Base-by-base conservation (phyloP, 805 yeast species). In the Yarrowia divulgata region DNA sequence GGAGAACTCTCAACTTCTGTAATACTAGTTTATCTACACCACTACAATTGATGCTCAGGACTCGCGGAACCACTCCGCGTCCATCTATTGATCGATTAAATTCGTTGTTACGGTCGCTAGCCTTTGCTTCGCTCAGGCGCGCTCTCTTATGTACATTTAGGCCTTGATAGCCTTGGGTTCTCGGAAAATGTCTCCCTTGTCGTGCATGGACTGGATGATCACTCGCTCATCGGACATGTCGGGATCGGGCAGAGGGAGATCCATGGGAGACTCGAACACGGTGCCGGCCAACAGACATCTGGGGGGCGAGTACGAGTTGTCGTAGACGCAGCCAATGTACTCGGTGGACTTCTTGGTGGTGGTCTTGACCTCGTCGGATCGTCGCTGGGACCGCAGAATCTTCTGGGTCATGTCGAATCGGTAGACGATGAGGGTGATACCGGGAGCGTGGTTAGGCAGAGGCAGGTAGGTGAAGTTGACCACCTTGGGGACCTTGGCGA, bases 401-500 rank as follows among this genome's bases (percentile, higher is more conserved):
- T 85, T 82, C 77, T 89, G 93, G 52, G 80, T 81, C 3, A 91
- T 87, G 72, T 87, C 83, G 73, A 89, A 87, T 72, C 83, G 83
- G 77, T 89, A 89, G 18, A 86, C 84, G 12, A 88, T 78, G 78
- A 88, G 91, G 64, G 87, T 84, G 67, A 83, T 83, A 70, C 83
- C 85, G 18, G 85, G 76, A 0, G 88, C 86, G 69, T 79, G 79
- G 19, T 85, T 86, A 4, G 88, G 88, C 68, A 85, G 73, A 76
- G 90, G 87, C 73, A 90, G 81, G 1, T 90, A 87, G 72, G 89
- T 88, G 74, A 93, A 85, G 3, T 88, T 83, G 58, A 90, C 83
- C 40, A 93, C 81, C 76, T 88, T 89, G 34, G 98, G 98, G 58
- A 86, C 83, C 40, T 82, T 79, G 73, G 87, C 89, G 74, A 92